A percentile compares a stretch with the other conserved stretches of the same genome.
These are phyloP conservation scores for Pycnococcus provasolii DNA, from an alignment of 139 green algal genomes.

Conservation along the genomic window DNA sequence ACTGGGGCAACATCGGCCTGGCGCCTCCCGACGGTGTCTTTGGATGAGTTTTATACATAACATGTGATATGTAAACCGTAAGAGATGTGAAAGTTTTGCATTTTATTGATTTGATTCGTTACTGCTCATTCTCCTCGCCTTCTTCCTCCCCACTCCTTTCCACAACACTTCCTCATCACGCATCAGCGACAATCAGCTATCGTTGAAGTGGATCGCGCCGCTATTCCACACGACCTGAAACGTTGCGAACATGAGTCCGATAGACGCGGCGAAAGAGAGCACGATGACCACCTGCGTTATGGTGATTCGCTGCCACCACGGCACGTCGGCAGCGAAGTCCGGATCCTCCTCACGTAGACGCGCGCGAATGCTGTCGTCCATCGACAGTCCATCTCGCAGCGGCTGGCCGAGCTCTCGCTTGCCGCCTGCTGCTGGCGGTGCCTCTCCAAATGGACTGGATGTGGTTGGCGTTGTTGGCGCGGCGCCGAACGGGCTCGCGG, in stretches of 20 bases:
- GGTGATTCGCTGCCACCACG: conserved; percentile 20
- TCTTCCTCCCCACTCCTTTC: too few species aligned
- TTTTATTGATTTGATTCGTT: too few species aligned
- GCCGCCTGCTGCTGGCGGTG: too few species aligned
- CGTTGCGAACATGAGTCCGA: conserved; percentile 33
- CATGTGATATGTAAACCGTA: too few species aligned
- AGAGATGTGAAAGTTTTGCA: too few species aligned
- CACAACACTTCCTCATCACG: too few species aligned
- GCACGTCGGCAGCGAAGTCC: too few species aligned
- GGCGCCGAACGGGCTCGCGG: not conserved
- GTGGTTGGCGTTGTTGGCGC: conserved; percentile 37
- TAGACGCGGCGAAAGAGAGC: conserved; percentile 35
- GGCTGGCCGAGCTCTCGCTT: not conserved
- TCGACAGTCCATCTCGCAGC: not conserved
- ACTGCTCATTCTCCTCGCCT: too few species aligned
- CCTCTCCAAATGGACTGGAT: conserved; percentile 32
- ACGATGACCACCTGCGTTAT: conserved; percentile 29
- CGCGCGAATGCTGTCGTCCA: not conserved
- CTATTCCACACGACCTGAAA: conserved; percentile 33
- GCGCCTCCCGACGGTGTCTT: too few species aligned
- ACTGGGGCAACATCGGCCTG: too few species aligned
- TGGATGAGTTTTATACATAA: too few species aligned
- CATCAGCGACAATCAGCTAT: conserved; percentile 8
- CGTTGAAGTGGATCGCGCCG: conserved; percentile 30
- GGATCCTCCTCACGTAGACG: too few species aligned